A percentile compares a stretch with the other conserved stretches of the same genome.
These are phyloP conservation scores for Lactarius deliciosus DNA, from an alignment of 768 basidiomycete genomes.

Conservation along the genomic window DNA sequence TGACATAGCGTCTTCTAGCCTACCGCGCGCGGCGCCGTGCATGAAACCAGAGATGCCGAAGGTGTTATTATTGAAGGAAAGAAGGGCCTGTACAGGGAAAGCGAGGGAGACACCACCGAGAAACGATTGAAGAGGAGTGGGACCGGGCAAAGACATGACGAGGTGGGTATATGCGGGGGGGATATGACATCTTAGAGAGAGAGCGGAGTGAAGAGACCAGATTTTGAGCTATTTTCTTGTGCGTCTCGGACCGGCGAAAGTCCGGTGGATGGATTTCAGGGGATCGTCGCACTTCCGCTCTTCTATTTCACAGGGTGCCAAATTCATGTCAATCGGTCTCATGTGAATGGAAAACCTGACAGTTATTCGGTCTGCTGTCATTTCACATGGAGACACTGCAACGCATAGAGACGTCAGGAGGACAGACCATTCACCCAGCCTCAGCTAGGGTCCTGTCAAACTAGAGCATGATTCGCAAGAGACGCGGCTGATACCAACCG, in stretches of 20 bases:
- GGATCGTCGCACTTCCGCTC: not conserved
- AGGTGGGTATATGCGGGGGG: constrained; percentile 12
- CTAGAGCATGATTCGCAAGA: too few species aligned
- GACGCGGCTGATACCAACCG: not conserved
- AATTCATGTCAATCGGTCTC: not conserved
- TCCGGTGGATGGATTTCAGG: not conserved
- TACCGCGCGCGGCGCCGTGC: constrained; percentile 49
- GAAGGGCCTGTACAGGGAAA: constrained; percentile 50
- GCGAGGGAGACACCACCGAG: constrained; percentile 55
- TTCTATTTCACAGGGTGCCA: constrained; percentile 3
- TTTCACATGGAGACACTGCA: not conserved
- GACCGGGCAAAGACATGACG: constrained; percentile 13
- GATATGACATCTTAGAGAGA: not conserved
- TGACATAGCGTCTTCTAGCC: constrained; percentile 43
- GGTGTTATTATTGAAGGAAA: constrained; percentile 53
- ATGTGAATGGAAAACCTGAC: not conserved
- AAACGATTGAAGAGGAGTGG: constrained; percentile 49
- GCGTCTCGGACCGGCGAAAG: not conserved
- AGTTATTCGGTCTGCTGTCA: not conserved
- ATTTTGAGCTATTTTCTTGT: not conserved
- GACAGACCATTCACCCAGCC: not conserved
- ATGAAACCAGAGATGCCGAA: constrained; percentile 65
- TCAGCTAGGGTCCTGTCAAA: not conserved
- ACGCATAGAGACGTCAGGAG: not conserved
- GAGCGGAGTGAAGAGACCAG: not conserved